phyloP scores from a whole-genome alignment of 176 grass and related monocot species.

The Echinochloa phyllopogon region DNA sequence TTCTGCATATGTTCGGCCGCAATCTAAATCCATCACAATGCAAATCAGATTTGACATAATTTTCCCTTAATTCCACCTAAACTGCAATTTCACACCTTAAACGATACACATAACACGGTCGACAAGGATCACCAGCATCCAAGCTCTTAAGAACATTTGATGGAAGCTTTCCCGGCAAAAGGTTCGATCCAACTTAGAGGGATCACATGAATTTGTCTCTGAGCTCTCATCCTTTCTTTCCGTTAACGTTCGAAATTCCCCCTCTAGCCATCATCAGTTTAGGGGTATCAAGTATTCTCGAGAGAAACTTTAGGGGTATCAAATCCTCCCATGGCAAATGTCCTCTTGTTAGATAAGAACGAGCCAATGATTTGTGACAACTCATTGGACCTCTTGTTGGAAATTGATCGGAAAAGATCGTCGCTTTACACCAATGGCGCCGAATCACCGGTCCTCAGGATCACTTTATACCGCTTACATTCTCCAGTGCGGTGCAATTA shows the following conservation, averaged over 20 bases:
- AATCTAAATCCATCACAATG: slow-evolving; percentile 13
- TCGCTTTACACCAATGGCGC: slow-evolving; percentile 37
- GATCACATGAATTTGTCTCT: slow-evolving; percentile 51
- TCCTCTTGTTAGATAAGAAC: slow-evolving; percentile 52
- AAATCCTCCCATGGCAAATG: slow-evolving; percentile 35
- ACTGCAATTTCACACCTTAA: neutral
- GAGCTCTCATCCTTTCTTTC: slow-evolving; percentile 66
- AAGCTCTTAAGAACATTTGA: slow-evolving; percentile 11
- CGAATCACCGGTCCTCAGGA: neutral
- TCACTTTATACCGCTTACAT: slow-evolving; percentile 35
- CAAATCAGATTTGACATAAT: neutral
- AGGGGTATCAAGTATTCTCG: slow-evolving; percentile 43
- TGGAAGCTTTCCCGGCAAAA: slow-evolving; percentile 12
- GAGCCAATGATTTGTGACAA: slow-evolving; percentile 57
- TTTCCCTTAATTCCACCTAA: neutral
- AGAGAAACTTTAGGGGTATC: slow-evolving; percentile 41
- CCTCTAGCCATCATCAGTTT: slow-evolving; percentile 37
- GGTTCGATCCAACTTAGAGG: slow-evolving; percentile 39
- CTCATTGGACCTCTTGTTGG: slow-evolving; percentile 44
- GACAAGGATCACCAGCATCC: slow-evolving; percentile 33
- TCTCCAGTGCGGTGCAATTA: slow-evolving; percentile 32
- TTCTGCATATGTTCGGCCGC: neutral
- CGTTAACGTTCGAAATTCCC: slow-evolving; percentile 44
- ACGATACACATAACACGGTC: neutral
- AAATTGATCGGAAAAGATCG: slow-evolving; percentile 38